Percentiles rank a stretch among this genome's conserved stretches.
Evolutionary conservation across 768 basidiomycete species (phyloP).

Genomic region (Podaxis sp.): DNA sequence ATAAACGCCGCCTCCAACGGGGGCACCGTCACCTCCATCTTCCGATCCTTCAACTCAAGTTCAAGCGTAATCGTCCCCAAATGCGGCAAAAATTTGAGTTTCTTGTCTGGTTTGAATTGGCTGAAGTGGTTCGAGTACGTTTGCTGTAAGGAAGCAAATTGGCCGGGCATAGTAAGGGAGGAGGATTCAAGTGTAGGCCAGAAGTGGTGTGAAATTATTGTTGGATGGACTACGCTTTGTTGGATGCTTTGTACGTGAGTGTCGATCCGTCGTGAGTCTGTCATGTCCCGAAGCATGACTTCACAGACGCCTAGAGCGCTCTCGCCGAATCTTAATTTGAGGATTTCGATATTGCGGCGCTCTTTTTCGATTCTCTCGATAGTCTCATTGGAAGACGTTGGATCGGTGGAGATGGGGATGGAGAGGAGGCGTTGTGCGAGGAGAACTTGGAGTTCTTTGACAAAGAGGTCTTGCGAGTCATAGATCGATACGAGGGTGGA

Average conservation of each 20-base stretch:
- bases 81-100: slow-evolving; percentile 84
- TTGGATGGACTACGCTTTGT: slow-evolving; percentile 78
- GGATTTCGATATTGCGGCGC: slow-evolving; percentile 89
- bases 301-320: slow-evolving; percentile 91
- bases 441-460: slow-evolving; percentile 91
- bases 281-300: slow-evolving; percentile 97
- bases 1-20: slow-evolving; percentile 91
- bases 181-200: slow-evolving; percentile 82
- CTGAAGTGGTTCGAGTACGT: slow-evolving; percentile 75
- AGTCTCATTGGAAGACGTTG: not conserved
- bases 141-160: slow-evolving; percentile 58
- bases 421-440: slow-evolving; percentile 84
- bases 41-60: slow-evolving; percentile 80
- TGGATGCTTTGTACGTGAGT: slow-evolving; percentile 51
- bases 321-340: slow-evolving; percentile 96
- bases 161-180: not conserved
- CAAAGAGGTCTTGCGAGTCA: slow-evolving; percentile 93
- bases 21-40: slow-evolving; percentile 69
- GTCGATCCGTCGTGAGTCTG: slow-evolving; percentile 89
- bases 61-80: slow-evolving; percentile 83
- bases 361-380: slow-evolving; percentile 29
- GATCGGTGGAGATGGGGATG: slow-evolving; percentile 36
- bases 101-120: slow-evolving; percentile 91
- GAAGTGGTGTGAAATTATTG: slow-evolving; percentile 90
- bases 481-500: slow-evolving; percentile 97